Evolutionary conservation across 169 alveolate species (phyloP).

Genomic region (Eimeria mitis): DNA sequence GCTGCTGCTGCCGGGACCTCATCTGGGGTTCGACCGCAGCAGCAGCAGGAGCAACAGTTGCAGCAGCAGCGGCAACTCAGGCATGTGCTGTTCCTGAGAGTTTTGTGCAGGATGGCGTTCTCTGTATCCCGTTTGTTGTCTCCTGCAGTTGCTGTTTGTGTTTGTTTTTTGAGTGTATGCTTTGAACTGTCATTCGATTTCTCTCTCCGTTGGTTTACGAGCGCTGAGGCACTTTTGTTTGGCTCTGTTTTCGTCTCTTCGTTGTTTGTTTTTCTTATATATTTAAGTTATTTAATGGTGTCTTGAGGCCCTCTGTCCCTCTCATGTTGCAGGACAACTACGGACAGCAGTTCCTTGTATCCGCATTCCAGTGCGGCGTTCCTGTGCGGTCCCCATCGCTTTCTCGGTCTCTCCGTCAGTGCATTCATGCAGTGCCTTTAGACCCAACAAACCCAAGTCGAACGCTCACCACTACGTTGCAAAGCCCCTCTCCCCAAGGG

Average conservation of each 20-base stretch:
- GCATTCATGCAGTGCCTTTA: background rate
- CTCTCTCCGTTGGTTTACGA: background rate
- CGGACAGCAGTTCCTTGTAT: constrained; percentile 55
- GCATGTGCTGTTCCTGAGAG: background rate
- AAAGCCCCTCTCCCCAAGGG: background rate
- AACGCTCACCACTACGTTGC: background rate
- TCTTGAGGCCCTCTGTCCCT: background rate
- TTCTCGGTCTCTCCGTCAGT: background rate
- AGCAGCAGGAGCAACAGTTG: constrained; percentile 26
- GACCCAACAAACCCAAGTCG: constrained; percentile 1
- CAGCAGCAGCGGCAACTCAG: background rate
- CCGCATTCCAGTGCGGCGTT: constrained; percentile 55
- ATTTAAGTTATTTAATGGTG: background rate
- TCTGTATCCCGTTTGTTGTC: background rate
- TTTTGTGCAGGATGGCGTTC: background rate
- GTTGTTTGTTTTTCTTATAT: background rate
- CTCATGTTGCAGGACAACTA: constrained; percentile 48
- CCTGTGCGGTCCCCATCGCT: constrained; percentile 12
- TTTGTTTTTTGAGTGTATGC: background rate
- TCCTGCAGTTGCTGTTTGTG: background rate
- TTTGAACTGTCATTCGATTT: background rate
- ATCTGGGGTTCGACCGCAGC: background rate
- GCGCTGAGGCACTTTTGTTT: background rate
- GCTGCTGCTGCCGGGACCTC: background rate
- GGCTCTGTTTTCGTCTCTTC: background rate